Conservation (phyloP, 83 land plant species). For the Picea engelmannii region DNA sequence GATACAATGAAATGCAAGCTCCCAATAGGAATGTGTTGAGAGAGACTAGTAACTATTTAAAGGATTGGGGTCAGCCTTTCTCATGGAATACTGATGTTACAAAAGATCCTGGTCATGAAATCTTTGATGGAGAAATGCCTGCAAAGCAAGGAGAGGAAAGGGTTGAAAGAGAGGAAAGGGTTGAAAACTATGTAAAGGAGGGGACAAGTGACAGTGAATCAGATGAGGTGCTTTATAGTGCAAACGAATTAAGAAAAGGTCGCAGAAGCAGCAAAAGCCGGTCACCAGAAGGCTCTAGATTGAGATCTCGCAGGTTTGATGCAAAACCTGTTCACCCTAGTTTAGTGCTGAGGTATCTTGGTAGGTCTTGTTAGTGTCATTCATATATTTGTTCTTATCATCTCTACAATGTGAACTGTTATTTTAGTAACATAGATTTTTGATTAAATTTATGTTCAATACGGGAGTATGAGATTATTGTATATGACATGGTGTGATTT, state of each 20-base stretch:
- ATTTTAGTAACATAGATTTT: not conserved
- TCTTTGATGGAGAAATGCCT: not conserved
- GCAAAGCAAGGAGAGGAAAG: not conserved
- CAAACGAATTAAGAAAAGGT: conserved; percentile 11
- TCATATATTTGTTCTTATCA: not conserved
- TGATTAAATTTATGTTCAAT: not conserved
- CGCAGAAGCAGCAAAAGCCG: conserved; percentile 1
- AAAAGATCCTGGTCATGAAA: not conserved
- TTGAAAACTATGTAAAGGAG: not conserved
- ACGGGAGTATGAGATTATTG: not conserved
- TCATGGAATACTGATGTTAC: not conserved
- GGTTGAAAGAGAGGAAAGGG: not conserved
- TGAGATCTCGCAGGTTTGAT: conserved; percentile 15
- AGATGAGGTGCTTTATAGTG: conserved; percentile 13
- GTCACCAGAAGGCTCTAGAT: not conserved
- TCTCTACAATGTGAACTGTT: not conserved
- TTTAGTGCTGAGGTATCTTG: not conserved
- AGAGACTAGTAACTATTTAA: not conserved
- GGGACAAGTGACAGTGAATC: conserved; percentile 16
- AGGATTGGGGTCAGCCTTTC: not conserved
- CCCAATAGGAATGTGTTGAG: not conserved
- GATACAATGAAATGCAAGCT: not conserved
- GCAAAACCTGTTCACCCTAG: conserved; percentile 1
- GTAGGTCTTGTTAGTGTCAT: not conserved
- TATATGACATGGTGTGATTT: not conserved